phyloP scores from a whole-genome alignment of 805 yeast genomes.

The Metschnikowia colocasiae region DNA sequence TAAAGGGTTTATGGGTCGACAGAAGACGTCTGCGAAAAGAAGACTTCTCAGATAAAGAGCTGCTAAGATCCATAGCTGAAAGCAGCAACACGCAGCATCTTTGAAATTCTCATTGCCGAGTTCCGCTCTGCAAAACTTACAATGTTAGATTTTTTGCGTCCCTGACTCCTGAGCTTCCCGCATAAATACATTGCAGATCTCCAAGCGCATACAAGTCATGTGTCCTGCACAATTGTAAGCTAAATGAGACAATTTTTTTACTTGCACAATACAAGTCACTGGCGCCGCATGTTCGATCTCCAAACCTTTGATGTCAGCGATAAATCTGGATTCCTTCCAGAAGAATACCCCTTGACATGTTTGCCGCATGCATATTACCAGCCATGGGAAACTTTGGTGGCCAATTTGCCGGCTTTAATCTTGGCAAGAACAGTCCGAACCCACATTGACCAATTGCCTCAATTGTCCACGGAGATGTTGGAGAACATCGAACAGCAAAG shows the following conservation, averaged over 20 bases:
- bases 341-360: constrained; percentile 53
- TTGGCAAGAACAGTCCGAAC: constrained; percentile 59
- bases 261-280: background rate
- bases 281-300: constrained; percentile 23
- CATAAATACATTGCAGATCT: background rate
- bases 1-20: constrained; percentile 11
- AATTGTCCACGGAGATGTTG: constrained; percentile 48
- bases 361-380: constrained; percentile 60
- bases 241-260: constrained; percentile 3
- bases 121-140: background rate
- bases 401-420: constrained; percentile 68
- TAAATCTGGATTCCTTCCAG: constrained; percentile 76
- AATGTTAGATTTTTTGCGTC: background rate
- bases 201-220: constrained; percentile 2
- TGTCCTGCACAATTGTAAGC: constrained; percentile 1
- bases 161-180: background rate
- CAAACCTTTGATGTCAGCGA: constrained; percentile 69
- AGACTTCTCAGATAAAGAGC: constrained; percentile 3
- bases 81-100: constrained; percentile 1
- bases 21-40: constrained; percentile 4
- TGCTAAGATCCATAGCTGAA: constrained; percentile 1
- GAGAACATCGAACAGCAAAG: constrained; percentile 51
- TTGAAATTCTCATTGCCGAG: background rate
- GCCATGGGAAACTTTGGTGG: constrained; percentile 75
- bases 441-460: constrained; percentile 63